Base-by-base conservation (phyloP, 805 yeast genomes). In the Saccharomycopsis oosterbeekiorum region DNA sequence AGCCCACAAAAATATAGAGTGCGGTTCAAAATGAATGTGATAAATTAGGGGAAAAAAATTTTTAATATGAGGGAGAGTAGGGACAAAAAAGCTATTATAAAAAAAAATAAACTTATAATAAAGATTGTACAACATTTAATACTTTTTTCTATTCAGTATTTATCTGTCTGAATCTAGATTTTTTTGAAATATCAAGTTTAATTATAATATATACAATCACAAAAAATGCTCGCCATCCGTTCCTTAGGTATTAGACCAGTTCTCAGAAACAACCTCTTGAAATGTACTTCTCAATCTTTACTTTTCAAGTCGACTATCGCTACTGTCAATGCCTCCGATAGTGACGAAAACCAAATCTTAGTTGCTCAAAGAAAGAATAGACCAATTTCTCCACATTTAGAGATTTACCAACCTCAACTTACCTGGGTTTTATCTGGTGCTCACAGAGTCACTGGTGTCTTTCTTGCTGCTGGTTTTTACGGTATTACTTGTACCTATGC, bases 391-490 rank as follows among this genome's bases (percentile, higher is more conserved):
- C 98, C 98, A 61, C 96, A 93, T 74, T 79, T 93, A 71, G 76
- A 84, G 64, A 92, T 94, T 71, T 93, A 93, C 78, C 80, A 92
- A 77, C 96, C 96, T 54, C 97, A 94, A 78, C 72, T 93, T 66
- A 89, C 98, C 26, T 82, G 87, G 88, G 76, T 82, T 64, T 72
- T 94, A 71, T 91, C 97, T 4, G 78, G 86, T 26, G 74, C 86
- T 65, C 98, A 93, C 76, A 86, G 99, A 80, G 75, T 93, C 69
- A 82, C 94, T 56, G 97, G 97, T 73, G 88, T 91, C 41, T 82
- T 84, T 59, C 76, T 94, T 70, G 97, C 91, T 51, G 82, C 79
- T 64, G 87, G 83, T 11, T 85, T 92, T 73, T 92, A 89, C 74
- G 89, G 82, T 39, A 78, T 91, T 65, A 85, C 96, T 2, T 78